A percentile compares a stretch with the other conserved stretches of the same genome.
Evolutionary conservation across 2,329 filamentous ascomycete species (phyloP).

Genomic region (Penicillium psychrosexuale): DNA sequence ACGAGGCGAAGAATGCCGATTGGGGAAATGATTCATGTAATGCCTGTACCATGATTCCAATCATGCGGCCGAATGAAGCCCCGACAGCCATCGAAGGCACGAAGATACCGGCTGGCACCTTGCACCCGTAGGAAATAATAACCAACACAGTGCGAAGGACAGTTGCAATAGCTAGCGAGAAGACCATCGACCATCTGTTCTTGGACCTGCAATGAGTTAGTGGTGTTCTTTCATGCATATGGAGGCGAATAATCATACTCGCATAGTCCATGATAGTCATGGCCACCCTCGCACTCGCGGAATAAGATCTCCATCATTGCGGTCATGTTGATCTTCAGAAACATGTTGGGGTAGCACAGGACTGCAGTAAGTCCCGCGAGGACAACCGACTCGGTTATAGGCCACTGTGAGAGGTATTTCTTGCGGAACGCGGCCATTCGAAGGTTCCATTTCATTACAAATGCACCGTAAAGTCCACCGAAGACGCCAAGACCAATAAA

Average conservation of each 20-base stretch:
- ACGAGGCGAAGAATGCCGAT: constrained; percentile 82
- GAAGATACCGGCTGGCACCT: constrained; percentile 96
- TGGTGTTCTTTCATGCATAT: neutral
- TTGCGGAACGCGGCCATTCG: constrained; percentile 89
- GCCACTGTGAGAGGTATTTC: constrained; percentile 80
- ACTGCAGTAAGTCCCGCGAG: constrained; percentile 80
- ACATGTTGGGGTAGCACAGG: constrained; percentile 95
- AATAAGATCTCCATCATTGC: constrained; percentile 99
- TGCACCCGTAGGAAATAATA: constrained; percentile 95
- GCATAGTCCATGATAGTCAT: constrained; percentile 88
- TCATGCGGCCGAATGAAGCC: constrained; percentile 84
- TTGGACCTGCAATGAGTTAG: constrained; percentile 45
- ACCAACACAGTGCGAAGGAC: constrained; percentile 78
- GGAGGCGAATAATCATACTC: constrained; percentile 49
- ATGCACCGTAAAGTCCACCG: constrained; percentile 89
- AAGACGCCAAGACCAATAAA: constrained; percentile 90
- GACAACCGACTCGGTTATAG: constrained; percentile 80
- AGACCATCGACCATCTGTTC: constrained; percentile 72
- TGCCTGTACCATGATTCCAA: constrained; percentile 92
- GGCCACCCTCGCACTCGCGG: constrained; percentile 81
- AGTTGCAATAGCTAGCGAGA: constrained; percentile 76
- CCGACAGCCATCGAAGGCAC: constrained; percentile 98
- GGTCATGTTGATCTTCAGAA: constrained; percentile 95
- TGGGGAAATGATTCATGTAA: constrained; percentile 79
- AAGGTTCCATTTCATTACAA: constrained; percentile 97